Conservation (phyloP, 352 stramenopile genomes). For the Elongisporangium senticosum region DNA sequence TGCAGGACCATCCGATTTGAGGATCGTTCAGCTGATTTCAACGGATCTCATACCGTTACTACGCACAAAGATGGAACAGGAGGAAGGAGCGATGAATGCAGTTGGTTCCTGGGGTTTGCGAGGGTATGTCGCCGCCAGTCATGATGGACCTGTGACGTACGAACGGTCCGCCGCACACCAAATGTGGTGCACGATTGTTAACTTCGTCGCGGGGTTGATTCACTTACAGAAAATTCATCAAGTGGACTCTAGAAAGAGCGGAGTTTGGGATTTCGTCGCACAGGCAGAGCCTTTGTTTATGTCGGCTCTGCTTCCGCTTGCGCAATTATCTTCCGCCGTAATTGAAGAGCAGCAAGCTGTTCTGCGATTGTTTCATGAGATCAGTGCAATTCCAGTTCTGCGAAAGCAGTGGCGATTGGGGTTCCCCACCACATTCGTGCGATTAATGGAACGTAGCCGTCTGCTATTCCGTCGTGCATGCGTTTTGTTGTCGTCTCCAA, state of each 20-base stretch:
- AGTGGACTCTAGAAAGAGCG: conserved; percentile 9
- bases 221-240: conserved; percentile 16
- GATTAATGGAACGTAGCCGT: conserved; percentile 66
- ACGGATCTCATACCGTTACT: conserved; percentile 42
- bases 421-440: conserved; percentile 38
- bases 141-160: conserved; percentile 6
- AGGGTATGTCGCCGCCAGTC: conserved; percentile 19
- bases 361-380: conserved; percentile 36
- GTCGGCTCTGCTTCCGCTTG: conserved; percentile 20
- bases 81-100: conserved; percentile 19
- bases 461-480: conserved; percentile 43
- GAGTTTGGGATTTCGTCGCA: conserved; percentile 56
- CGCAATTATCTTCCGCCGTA: conserved; percentile 35
- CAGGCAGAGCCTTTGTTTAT: conserved; percentile 40
- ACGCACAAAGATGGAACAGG: conserved; percentile 27
- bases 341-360: conserved; percentile 39
- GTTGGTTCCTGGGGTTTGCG: conserved; percentile 7
- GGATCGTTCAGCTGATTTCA: conserved; percentile 41
- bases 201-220: conserved; percentile 36
- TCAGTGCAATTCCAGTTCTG: conserved; percentile 21
- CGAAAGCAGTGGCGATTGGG: conserved; percentile 54
- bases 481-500: conserved; percentile 27
- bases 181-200: conserved; percentile 57
- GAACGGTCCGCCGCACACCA: conserved; percentile 38
- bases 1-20: conserved; percentile 14